Base-by-base conservation (phyloP, 371 early-diverging fungal genomes). In the Mucor irregularis region DNA sequence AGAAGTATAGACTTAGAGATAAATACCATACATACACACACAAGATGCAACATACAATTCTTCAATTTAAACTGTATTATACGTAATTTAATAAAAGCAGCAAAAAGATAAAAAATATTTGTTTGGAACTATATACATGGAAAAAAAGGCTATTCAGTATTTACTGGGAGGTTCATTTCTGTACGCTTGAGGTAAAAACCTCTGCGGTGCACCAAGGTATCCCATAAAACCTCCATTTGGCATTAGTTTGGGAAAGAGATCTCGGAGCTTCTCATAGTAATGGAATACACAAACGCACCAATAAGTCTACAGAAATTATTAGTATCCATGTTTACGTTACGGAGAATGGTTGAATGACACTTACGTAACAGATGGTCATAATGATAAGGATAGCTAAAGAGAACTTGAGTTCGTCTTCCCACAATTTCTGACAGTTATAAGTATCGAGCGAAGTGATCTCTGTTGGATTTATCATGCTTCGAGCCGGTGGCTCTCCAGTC, bases 321-420 rank as follows among this genome's bases (percentile, higher is more conserved):
- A n/a, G n/a, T n/a, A n/a, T n/a, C n/a, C n/a, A n/a, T n/a, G n/a
- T n/a, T n/a, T n/a, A n/a, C n/a, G 3, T 22, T 16, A 17, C n/a
- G 16, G 49, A 34, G 4, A 5, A 13, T 21, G 17, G 0, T 17
- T 31, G 17, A 31, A 22, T 30, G n/a, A 39, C 8, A 42, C 69
- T 64, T 67, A 68, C 74, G 58, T 69, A 74, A 17, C 65, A 62
- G 0, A 69, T 45, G 0, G 53, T 30, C 30, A 74, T 55, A n/a
- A 69, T 42, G 11, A 74, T 53, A 19, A 64, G 63, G 5, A 74
- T 26, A 5, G 58, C 62, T 46, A 74, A 43, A 4, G 65, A 56
- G 25, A 74, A 61, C 16, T 74, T 74, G 31, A 74, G 38, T 38
- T 74, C 74, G 47, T 74, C 68, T 45, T 74, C 65, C 74, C 74